Conservation (phyloP, 345 rosid species). For the Euphorbia peplus region DNA sequence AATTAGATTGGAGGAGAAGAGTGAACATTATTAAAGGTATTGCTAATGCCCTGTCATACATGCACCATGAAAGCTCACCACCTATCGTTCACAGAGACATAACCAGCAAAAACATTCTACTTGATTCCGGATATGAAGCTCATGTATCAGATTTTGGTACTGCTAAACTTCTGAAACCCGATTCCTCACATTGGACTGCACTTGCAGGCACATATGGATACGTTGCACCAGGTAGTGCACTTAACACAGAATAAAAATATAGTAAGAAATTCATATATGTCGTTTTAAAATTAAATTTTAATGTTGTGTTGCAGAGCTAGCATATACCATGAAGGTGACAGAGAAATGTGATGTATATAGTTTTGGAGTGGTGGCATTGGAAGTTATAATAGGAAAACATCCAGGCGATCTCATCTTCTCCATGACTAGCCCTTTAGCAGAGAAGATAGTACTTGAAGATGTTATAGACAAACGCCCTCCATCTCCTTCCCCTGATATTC, state of each 20-base stretch:
- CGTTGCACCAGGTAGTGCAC: constrained; percentile 13
- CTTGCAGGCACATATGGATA: constrained; percentile 18
- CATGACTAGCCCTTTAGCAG: neutral
- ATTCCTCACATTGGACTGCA: constrained; percentile 10
- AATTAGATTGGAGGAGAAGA: constrained; percentile 30
- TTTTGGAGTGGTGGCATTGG: constrained; percentile 7
- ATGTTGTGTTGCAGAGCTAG: constrained; percentile 9
- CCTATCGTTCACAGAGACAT: constrained; percentile 4
- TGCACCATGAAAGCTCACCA: constrained; percentile 11
- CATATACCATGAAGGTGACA: constrained; percentile 13
- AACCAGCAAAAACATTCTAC: constrained; percentile 3
- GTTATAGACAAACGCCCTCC: constrained; percentile 25
- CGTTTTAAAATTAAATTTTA: neutral
- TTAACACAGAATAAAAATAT: neutral
- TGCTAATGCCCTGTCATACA: constrained; percentile 9
- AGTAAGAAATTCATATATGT: neutral
- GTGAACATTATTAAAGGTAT: constrained; percentile 14
- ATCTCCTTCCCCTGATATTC: constrained; percentile 22
- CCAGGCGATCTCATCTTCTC: constrained; percentile 3
- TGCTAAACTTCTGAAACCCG: constrained; percentile 6
- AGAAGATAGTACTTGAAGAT: neutral
- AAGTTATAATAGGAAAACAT: constrained; percentile 17
- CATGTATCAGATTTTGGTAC: constrained; percentile 19
- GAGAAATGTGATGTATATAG: constrained; percentile 19
- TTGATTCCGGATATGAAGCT: constrained; percentile 11